These are phyloP conservation scores for Flueggea neowawraea DNA, from an alignment of 441 rosid genomes.

Conservation along the genomic window DNA sequence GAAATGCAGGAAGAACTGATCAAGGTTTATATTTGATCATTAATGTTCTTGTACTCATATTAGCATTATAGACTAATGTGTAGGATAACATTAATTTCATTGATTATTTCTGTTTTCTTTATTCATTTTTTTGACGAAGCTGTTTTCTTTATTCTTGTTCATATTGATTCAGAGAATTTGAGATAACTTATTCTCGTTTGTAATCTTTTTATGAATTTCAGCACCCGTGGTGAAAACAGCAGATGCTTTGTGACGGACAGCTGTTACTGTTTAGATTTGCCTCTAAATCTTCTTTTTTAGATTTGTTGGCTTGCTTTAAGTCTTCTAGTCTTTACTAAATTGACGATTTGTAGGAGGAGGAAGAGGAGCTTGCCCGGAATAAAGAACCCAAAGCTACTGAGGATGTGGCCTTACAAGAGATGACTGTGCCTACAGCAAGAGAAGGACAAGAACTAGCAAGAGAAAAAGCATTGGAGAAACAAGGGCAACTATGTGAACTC, in stretches of 20 bases:
- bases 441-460: constrained; percentile 74
- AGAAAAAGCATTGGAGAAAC: constrained; percentile 64
- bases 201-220: no score
- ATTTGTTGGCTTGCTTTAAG: neutral
- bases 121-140: no score
- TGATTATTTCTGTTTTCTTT: neutral
- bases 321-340: neutral
- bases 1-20: constrained; percentile 93
- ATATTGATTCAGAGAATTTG: no score
- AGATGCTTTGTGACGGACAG: no score
- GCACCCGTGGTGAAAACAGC: no score
- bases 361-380: constrained; percentile 58
- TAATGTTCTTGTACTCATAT: neutral
- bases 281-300: constrained; percentile 3
- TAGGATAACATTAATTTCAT: neutral
- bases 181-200: no score
- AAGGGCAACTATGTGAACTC: constrained; percentile 76
- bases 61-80: neutral
- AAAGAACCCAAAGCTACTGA: constrained; percentile 48
- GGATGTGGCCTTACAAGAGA: constrained; percentile 79
- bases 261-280: neutral
- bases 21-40: constrained; percentile 48
- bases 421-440: constrained; percentile 48
- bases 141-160: no score
- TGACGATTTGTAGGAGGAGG: constrained; percentile 65